Evolutionary conservation across 2,329 filamentous ascomycete species (phyloP), one percentile per base, ranked within the genome.

Genomic region (Ophiostoma populinum): DNA sequence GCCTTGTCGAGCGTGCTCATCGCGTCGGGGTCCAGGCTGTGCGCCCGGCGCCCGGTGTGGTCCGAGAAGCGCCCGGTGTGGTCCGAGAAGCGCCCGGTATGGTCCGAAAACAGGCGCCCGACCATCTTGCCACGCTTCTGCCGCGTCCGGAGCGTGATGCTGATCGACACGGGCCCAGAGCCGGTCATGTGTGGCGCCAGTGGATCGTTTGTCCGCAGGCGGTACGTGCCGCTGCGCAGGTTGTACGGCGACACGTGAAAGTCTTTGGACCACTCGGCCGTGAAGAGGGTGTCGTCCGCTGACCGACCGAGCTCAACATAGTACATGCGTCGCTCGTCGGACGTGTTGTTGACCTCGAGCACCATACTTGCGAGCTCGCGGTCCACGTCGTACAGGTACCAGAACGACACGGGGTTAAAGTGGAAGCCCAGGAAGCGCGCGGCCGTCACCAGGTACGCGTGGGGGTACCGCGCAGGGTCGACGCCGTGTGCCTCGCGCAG

Each of bases 181-280:
- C 50, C 54, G 18, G 56, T 46, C 49, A 59, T 54, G 6, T 42
- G 41, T 2, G 54, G 51, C 4, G 45, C 50, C 9, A 71, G 51
- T 3, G 63, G 60, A 43, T 75, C 65, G 39, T 50, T 52, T 2
- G 64, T 59, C 9, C 54, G 45, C 11, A 74, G 46, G 2, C 61
- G 66, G 46, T 72, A 75, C 0, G 54, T 54, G 3, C 68, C 68
- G 35, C 65, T 63, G 20, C 65, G 59, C 6, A 65, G 69, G 49
- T 79, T 85, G 59, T 85, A 85, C 0, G 75, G 75, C 1, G 76
- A 83, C 13, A 82, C 75, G 47, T 82, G 78, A 43, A 85, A 80
- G 43, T 80, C 76, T 45, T 86, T 85, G 6, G 56, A 51, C 69
- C 72, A 80, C 0, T 55, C 55, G 15, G 64, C 58, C 12, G 54